phyloP scores from a whole-genome alignment of 305 asterid genomes.

The Andrographis paniculata region DNA sequence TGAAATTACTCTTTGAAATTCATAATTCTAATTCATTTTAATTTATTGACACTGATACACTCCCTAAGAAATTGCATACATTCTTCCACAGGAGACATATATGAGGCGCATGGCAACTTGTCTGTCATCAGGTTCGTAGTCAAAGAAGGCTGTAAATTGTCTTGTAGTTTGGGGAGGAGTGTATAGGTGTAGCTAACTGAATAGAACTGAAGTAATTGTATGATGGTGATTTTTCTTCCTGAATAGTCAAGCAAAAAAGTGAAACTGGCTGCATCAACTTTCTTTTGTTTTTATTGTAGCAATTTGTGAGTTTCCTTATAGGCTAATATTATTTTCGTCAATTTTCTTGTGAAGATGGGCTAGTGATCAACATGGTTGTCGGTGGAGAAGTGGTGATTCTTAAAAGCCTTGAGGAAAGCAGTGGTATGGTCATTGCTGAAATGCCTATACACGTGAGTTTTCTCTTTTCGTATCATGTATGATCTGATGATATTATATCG shows the following conservation, averaged over 20 bases:
- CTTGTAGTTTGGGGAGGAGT: too few relatives aligned
- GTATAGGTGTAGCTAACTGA: too few relatives aligned
- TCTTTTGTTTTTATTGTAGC: slow-evolving; percentile 3
- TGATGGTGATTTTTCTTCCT: slow-evolving; percentile 4
- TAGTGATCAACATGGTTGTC: slow-evolving; percentile 87
- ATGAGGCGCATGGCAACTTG: slow-evolving; percentile 84
- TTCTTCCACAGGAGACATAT: slow-evolving; percentile 60
- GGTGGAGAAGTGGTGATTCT: slow-evolving; percentile 87
- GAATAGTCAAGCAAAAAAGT: slow-evolving; percentile 1
- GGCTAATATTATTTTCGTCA: slow-evolving; percentile 6
- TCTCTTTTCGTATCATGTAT: slow-evolving; percentile 9
- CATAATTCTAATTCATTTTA: slow-evolving; percentile 9
- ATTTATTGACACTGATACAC: slow-evolving; percentile 9
- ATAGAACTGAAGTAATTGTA: background rate
- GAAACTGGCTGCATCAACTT: slow-evolving; percentile 11
- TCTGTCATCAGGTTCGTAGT: slow-evolving; percentile 69
- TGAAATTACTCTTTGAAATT: slow-evolving; percentile 2
- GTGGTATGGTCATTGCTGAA: slow-evolving; percentile 70
- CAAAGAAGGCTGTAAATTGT: background rate
- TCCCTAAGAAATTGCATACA: slow-evolving; percentile 9
- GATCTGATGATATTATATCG: slow-evolving; percentile 5
- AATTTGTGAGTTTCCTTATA: slow-evolving; percentile 11
- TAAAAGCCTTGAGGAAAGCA: slow-evolving; percentile 82
- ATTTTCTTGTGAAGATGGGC: slow-evolving; percentile 56
- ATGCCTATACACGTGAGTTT: slow-evolving; percentile 87